Conservation (phyloP, 108 stramenopile species). For the Pseudonitzschia multiseries region DNA sequence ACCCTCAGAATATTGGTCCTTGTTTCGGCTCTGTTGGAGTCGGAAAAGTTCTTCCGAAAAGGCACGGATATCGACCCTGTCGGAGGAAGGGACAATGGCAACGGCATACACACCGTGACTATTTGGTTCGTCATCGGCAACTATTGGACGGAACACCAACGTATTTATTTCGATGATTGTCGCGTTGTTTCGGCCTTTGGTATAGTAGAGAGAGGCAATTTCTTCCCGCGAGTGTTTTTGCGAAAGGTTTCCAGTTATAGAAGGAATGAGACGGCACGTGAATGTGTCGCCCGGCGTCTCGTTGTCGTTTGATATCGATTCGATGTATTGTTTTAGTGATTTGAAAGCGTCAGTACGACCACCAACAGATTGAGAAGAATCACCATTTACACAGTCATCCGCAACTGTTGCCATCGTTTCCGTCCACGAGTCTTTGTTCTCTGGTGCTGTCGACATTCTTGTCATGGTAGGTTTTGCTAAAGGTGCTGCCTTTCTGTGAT, state of each 20-base stretch:
- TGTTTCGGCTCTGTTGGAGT: background rate
- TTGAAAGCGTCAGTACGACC: background rate
- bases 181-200: background rate
- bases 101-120: background rate
- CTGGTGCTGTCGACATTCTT: background rate
- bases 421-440: background rate
- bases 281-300: background rate
- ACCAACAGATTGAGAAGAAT: background rate
- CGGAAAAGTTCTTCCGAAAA: background rate
- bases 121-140: background rate
- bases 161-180: constrained; percentile 6
- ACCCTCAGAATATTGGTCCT: too few species aligned
- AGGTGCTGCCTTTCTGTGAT: background rate
- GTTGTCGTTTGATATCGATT: background rate
- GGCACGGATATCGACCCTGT: background rate
- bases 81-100: constrained; percentile 5
- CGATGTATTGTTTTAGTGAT: background rate
- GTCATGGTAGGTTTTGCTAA: background rate
- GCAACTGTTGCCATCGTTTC: background rate
- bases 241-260: background rate
- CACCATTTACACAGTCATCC: background rate
- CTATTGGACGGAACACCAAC: background rate
- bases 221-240: background rate
- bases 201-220: background rate
- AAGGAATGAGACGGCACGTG: constrained; percentile 4